Evolutionary conservation across 495 filamentous ascomycete species (phyloP), one percentile per base, ranked within the genome.

Genomic region (Daldinia caldariorum): DNA sequence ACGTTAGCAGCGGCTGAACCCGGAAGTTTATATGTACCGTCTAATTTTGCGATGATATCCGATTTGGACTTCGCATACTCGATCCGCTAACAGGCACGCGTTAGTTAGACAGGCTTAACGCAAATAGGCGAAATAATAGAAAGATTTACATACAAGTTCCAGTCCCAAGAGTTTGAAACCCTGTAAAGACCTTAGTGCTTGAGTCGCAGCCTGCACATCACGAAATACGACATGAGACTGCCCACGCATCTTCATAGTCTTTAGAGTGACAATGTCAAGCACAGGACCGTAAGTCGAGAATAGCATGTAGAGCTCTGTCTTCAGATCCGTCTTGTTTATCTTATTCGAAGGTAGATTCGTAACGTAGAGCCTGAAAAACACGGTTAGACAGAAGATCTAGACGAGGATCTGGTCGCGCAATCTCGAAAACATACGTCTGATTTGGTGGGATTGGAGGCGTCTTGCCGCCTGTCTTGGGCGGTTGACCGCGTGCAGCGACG

Each of bases 241-340:
- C 2, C 95, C 95, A 38, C 96, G 91, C 91, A 97, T 94, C 80
- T 93, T 94, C 73, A 82, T 83, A 0, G 92, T 95, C 79, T 92
- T 94, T 73, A 97, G 83, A 35, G 92, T 91, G 35, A 97, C 91
- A n/a, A 99, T 89, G 75, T 98, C 95, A 54, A 99, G 87, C 13
- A 99, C 91, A 8, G 92, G 88, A 20, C 96, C 96, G 77, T 97
- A 94, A 32, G 93, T 97, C 10, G 92, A 90, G 75, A 98, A 99
- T 14, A 98, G 88, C 71, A 91, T 92, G 80, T 98, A 98, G 7
- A 99, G 88, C 12, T 89, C 88, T 8, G 91, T 89, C 47, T 91
- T 87, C 12, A 98, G 83, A 75, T 97, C 93, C 26, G 85, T 80
- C 79, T 98, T 99, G 63, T 87, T 89, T 58, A 97, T 86, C 80